Evolutionary conservation across 768 basidiomycete genomes (phyloP).

Genomic region (Trametes meyenii): DNA sequence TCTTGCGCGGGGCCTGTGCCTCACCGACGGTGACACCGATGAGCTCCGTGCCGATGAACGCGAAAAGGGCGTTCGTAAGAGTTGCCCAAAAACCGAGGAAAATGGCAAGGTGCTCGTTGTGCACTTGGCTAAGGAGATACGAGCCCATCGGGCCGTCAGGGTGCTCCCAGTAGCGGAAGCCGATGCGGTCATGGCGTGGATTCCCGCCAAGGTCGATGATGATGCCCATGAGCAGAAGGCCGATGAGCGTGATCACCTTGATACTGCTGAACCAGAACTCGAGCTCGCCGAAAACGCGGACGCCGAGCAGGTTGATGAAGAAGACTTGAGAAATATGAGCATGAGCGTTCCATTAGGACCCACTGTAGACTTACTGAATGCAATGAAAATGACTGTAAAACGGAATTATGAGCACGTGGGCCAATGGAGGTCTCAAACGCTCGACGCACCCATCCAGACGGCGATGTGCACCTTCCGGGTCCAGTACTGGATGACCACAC

Average conservation of each 20-base stretch:
- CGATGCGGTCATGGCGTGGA: conserved; percentile 37
- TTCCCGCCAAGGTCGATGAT: conserved; percentile 65
- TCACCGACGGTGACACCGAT: conserved; percentile 65
- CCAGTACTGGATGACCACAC: conserved; percentile 44
- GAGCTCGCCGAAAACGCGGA: conserved; percentile 71
- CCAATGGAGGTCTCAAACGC: not conserved
- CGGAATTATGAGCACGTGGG: not conserved
- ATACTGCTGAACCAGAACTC: conserved; percentile 75
- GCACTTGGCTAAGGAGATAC: conserved; percentile 52
- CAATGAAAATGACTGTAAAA: conserved; percentile 55
- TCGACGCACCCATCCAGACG: conserved; percentile 59
- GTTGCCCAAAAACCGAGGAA: conserved; percentile 77
- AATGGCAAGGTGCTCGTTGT: conserved; percentile 50
- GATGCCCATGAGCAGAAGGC: conserved; percentile 54
- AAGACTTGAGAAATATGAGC: conserved; percentile 43
- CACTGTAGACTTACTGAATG: conserved; percentile 45
- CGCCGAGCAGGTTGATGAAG: conserved; percentile 59
- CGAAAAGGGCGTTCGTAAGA: conserved; percentile 72
- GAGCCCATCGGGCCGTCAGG: conserved; percentile 61
- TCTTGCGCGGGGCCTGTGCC: conserved; percentile 73
- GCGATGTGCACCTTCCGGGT: conserved; percentile 42
- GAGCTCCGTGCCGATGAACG: conserved; percentile 75
- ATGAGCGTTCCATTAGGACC: too few relatives aligned
- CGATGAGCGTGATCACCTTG: conserved; percentile 58
- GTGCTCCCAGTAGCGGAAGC: conserved; percentile 46